These are phyloP conservation scores for Pichia rugopelliculosa DNA, from an alignment of 805 yeast genomes.

Conservation along the genomic window DNA sequence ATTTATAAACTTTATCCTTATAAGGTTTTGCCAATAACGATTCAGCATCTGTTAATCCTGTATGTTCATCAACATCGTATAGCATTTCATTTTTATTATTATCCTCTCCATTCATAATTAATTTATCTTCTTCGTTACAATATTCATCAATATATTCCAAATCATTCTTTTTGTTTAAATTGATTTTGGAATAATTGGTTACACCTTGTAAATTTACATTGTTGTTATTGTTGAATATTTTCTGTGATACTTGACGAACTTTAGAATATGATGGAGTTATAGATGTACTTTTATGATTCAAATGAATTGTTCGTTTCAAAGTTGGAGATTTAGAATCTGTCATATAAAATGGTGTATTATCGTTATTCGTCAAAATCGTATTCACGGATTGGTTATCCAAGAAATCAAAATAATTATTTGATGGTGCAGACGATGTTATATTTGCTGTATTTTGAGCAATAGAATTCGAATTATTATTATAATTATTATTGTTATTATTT, in stretches of 20 bases:
- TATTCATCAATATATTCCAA: not conserved
- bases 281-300: conserved; percentile 1
- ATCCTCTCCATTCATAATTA: not conserved
- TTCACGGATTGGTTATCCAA: conserved; percentile 15
- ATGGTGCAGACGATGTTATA: not conserved
- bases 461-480: not conserved
- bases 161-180: not conserved
- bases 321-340: conserved; percentile 6
- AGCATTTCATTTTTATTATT: not conserved
- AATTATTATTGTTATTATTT: not conserved
- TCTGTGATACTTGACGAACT: conserved; percentile 25
- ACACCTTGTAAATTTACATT: not conserved
- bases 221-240: conserved; percentile 12
- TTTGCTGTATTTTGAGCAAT: conserved; percentile 3
- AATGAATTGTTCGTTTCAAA: not conserved
- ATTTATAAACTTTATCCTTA: conserved; percentile 1
- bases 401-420: conserved; percentile 17
- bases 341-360: not conserved
- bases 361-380: conserved; percentile 4
- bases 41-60: conserved; percentile 20
- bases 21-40: conserved; percentile 18
- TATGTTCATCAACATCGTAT: conserved; percentile 3
- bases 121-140: not conserved
- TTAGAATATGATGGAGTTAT: conserved; percentile 18
- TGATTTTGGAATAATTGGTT: not conserved